Base-by-base conservation (phyloP, 306 rosid species). In the Spatholobus suberectus region DNA sequence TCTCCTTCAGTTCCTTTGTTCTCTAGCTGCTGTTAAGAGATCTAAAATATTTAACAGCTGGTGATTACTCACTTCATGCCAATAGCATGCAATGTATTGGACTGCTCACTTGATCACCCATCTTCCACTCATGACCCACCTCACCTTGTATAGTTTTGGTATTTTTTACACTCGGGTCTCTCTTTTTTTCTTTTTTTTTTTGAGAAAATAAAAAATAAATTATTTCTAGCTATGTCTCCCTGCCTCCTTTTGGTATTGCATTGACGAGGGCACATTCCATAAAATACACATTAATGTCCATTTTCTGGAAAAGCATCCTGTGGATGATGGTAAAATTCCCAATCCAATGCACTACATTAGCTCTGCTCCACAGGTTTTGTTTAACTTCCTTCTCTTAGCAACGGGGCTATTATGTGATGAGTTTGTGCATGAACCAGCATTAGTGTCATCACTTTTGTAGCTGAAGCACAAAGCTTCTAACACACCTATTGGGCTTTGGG, bases 381-480 rank as follows among this genome's bases (percentile, higher is more conserved):
- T 92, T 85, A 91, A 86, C 91, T 90, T 96, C 88, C 99, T 92
- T 87, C 98, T 89, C 85, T 96, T 96, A 63, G 96, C 83, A 66
- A 87, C 88, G 7, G 97, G 88, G 77, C 80, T 82, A 85, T 43
- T 85, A 5, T 87, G 88, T 58, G 95, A 87, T 78, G 95, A 87
- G 49, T 83, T 89, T 55, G 88, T 89, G 88, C 91, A 93, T 81
- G 97, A 92, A 85, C 82, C 92, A 84, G 66, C 89, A 81, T 89
- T 82, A 68, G 85, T 84, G 54, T 90, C 98, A 85, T 92, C 91
- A 77, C 92, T 94, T 85, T 83, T 96, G 88, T 89, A 88, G 95
- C 97, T 92, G 73, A 92, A 91, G 88, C 97, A 91, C 21, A 90
- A 58, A 14, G 89, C 88, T 18, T 96, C 94, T 83, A 96, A 82